Conservation (phyloP, 192 early-diverging fungal genomes). For the Umbelopsis sp. region DNA sequence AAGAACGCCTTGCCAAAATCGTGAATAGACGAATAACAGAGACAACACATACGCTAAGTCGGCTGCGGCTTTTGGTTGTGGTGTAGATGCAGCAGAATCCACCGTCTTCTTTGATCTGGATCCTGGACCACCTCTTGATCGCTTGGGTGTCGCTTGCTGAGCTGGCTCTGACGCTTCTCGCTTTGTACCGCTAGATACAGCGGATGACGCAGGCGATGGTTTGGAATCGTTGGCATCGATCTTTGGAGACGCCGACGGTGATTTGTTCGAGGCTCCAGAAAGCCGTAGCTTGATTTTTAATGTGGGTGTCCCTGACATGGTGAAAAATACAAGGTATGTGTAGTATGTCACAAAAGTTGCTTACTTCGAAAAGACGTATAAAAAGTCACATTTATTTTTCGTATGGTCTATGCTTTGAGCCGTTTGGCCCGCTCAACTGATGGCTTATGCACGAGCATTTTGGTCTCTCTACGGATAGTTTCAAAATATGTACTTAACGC, state of each 20-base stretch:
- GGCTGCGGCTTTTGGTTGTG: background rate
- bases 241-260: constrained; percentile 8
- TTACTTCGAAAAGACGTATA: no score
- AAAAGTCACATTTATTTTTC: no score
- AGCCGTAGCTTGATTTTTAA: constrained; percentile 19
- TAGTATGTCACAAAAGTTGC: no score
- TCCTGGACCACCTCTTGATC: constrained; percentile 18
- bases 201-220: constrained; percentile 1
- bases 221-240: background rate
- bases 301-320: constrained; percentile 8
- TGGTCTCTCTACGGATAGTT: constrained; percentile 14
- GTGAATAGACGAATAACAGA: background rate
- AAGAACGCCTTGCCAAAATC: background rate
- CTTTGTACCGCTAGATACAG: background rate
- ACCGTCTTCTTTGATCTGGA: background rate
- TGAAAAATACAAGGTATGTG: background rate
- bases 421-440: constrained; percentile 16
- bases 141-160: constrained; percentile 9
- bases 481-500: constrained; percentile 7
- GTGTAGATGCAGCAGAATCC: constrained; percentile 5
- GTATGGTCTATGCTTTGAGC: background rate
- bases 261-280: background rate
- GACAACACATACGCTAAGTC: background rate
- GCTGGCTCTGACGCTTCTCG: constrained; percentile 9
- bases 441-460: constrained; percentile 16